Evolutionary conservation across 768 basidiomycete genomes (phyloP).

Genomic region (Dendrothele bispora): DNA sequence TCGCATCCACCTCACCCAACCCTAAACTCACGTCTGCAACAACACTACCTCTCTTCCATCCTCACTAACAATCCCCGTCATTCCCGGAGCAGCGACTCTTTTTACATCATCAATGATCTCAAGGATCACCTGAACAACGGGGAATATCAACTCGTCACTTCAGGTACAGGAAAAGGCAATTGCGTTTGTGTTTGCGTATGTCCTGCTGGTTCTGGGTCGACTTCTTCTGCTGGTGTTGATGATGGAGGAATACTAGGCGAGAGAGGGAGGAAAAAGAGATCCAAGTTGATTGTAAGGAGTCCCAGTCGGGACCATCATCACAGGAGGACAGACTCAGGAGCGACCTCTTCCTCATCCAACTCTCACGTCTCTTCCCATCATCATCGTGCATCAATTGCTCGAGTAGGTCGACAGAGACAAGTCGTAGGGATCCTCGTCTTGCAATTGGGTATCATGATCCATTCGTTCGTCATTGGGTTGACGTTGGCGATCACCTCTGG

Average conservation of each 20-base stretch:
- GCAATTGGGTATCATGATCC: conserved; percentile 84
- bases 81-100: conserved; percentile 13
- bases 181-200: conserved; percentile 16
- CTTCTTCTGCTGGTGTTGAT: not conserved
- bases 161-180: conserved; percentile 3
- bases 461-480: conserved; percentile 78
- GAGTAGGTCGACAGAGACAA: conserved; percentile 57
- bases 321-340: not conserved
- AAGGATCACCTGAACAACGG: conserved; percentile 14
- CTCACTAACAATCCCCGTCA: conserved; percentile 13
- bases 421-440: conserved; percentile 76
- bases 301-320: too few relatives aligned
- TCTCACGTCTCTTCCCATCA: too few relatives aligned
- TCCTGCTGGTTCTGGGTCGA: too few relatives aligned
- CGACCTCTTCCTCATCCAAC: not conserved
- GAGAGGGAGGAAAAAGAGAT: not conserved
- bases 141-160: conserved; percentile 13
- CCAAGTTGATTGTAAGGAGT: conserved; percentile 3
- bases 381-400: too few relatives aligned
- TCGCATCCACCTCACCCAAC: not conserved
- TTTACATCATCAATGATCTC: conserved; percentile 17
- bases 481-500: conserved; percentile 72
- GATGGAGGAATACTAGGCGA: not conserved
- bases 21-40: not conserved
- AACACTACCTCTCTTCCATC: conserved; percentile 13